Evolutionary conservation across 768 basidiomycete species (phyloP), one percentile per base, ranked within the genome.

Genomic region (Strobilomyces confusus): DNA sequence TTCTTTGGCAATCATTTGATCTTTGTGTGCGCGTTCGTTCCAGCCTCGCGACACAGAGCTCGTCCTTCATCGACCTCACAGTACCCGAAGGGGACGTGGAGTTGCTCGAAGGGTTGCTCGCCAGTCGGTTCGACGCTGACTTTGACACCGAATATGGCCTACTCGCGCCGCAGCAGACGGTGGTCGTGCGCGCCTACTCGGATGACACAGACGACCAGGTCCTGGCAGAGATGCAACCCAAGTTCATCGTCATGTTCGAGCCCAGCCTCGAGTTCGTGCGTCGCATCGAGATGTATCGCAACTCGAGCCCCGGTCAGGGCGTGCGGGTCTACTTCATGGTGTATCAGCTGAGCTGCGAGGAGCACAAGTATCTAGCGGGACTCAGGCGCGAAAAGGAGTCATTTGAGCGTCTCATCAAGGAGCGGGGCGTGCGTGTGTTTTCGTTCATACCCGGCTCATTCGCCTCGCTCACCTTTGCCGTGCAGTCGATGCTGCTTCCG

Each of bases 161-260:
- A 14, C 68, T 98, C 30, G 64, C 78, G 4, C 83, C 89, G 0
- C 85, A 88, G 60, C 81, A 97, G 60, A 86, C 88, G 0, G 83
- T 98, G 20, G 69, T 98, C 38, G 80, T 99, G 29, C 81, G 95
- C 4, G 80, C 90, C 1, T 99, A 93, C 64, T 85, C 89, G 0
- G 94, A 94, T 43, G 97, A 98, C 64, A 82, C 88, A 3, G 97
- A 99, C 60, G 97, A 99, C 67, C 80, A 84, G 37, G 73, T 98
- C 46, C 75, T 99, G 30, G 79, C 83, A 38, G 95, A 99, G 66
- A 76, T 98, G 9, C 77, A 87, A 55, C 97, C 97, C 2, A 83
- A 86, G 57, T 98, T 94, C 65, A 86, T 99, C 48, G 83, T 98
- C 44, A 92, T 98, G 88, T 93, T 88, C 58, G 97, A 99, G 64